These are phyloP conservation scores for Conringia planisiliqua DNA, from an alignment of 345 rosid genomes.

Conservation along the genomic window DNA sequence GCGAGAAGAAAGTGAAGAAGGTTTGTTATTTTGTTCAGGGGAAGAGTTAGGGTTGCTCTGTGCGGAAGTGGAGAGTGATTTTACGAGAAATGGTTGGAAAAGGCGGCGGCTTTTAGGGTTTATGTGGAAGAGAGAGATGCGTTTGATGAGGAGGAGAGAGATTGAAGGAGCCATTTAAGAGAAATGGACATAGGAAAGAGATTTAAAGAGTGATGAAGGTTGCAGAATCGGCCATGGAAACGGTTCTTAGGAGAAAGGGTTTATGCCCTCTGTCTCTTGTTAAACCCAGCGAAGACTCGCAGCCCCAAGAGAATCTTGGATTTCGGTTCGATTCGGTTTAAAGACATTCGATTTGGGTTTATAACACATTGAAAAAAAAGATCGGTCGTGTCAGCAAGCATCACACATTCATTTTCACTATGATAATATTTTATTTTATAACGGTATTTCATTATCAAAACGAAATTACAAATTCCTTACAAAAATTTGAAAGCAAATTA, in stretches of 20 bases:
- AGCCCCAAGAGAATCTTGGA: background rate
- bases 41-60: slow-evolving; percentile 20
- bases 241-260: background rate
- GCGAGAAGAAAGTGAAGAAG: slow-evolving; percentile 82
- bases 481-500: too few relatives aligned
- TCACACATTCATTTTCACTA: too few relatives aligned
- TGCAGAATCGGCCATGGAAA: background rate
- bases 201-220: background rate
- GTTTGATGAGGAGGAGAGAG: slow-evolving; percentile 52
- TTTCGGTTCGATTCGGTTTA: background rate
- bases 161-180: slow-evolving; percentile 37
- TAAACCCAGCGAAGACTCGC: background rate
- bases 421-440: too few relatives aligned
- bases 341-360: background rate
- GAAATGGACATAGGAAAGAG: background rate
- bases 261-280: background rate
- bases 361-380: too few relatives aligned
- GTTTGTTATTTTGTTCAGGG: slow-evolving; percentile 35
- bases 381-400: too few relatives aligned
- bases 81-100: slow-evolving; percentile 19
- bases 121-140: slow-evolving; percentile 31
- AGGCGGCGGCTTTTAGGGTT: slow-evolving; percentile 24
- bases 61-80: slow-evolving; percentile 35
- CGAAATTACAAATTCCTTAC: too few relatives aligned
- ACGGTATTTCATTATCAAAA: too few relatives aligned